phyloP scores from a whole-genome alignment of 148 eudicot species.

The Simmondsia chinensis region DNA sequence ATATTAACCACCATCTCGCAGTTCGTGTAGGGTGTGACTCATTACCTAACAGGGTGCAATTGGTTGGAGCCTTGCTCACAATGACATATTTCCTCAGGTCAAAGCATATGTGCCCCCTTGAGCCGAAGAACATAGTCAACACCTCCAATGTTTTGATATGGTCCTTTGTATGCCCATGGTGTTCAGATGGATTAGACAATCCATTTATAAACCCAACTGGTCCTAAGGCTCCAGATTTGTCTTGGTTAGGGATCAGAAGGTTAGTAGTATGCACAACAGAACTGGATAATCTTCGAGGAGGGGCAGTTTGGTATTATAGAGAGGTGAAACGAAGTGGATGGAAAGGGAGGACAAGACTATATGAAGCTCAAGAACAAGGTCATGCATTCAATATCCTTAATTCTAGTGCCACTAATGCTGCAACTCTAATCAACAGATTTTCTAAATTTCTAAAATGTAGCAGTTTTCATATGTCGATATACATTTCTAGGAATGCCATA shows the following conservation, averaged over 20 bases:
- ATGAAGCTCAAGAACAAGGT: no score
- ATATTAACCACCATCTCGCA: conserved; percentile 35
- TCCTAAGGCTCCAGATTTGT: conserved; percentile 14
- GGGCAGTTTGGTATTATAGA: conserved; percentile 18
- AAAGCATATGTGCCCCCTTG: conserved; percentile 12
- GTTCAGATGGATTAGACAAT: conserved; percentile 26
- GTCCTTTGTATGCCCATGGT: conserved; percentile 25
- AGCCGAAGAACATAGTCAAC: background rate
- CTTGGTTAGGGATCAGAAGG: conserved; percentile 21
- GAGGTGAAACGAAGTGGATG: conserved; percentile 13
- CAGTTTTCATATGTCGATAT: no score
- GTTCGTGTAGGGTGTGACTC: conserved; percentile 33
- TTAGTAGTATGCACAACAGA: conserved; percentile 36
- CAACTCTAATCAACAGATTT: no score
- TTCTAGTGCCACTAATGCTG: no score
- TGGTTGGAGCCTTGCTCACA: conserved; percentile 26
- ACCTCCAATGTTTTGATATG: conserved; percentile 21
- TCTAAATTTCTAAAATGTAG: no score
- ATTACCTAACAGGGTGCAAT: conserved; percentile 6
- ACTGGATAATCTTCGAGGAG: conserved; percentile 25
- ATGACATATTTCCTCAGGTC: conserved; percentile 44
- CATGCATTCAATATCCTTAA: no score
- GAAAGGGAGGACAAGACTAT: conserved; percentile 15
- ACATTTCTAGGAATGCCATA: no score
- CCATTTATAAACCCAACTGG: conserved; percentile 32